Conservation (phyloP, 208 protist genomes). For the Phytomonas serpens region DNA sequence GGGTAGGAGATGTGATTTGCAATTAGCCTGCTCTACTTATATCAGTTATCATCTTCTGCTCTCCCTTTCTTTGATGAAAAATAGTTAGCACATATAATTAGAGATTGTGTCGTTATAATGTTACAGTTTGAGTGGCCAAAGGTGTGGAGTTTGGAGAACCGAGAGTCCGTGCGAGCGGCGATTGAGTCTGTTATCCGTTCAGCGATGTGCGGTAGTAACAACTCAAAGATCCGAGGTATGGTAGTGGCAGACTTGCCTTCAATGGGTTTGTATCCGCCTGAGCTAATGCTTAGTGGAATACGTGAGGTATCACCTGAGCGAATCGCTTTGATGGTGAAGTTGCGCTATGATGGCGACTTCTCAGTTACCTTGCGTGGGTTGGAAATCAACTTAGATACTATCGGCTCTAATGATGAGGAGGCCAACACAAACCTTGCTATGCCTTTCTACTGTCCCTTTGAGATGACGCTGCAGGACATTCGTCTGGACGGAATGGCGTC, state of each 20-base stretch:
- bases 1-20: neutral
- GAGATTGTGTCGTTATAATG: conserved; percentile 22
- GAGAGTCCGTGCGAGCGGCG: conserved; percentile 54
- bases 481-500: conserved; percentile 69
- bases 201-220: conserved; percentile 56
- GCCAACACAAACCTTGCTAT: conserved; percentile 54
- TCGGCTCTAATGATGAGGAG: conserved; percentile 50
- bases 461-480: conserved; percentile 77
- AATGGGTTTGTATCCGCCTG: conserved; percentile 61
- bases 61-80: conserved; percentile 6
- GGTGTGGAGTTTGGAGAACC: conserved; percentile 49
- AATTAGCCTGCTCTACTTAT: neutral
- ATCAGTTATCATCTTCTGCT: conserved; percentile 8
- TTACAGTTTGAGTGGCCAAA: conserved; percentile 82
- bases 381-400: conserved; percentile 83
- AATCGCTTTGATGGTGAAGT: conserved; percentile 75
- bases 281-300: conserved; percentile 66
- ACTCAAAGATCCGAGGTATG: conserved; percentile 62
- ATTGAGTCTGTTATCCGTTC: conserved; percentile 64
- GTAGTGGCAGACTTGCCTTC: conserved; percentile 67
- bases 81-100: neutral
- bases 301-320: conserved; percentile 64
- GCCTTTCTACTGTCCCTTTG: conserved; percentile 83
- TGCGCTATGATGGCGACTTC: conserved; percentile 78
- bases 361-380: conserved; percentile 62